Base-by-base conservation (phyloP, 805 yeast species). In the Candida chauliodis region DNA sequence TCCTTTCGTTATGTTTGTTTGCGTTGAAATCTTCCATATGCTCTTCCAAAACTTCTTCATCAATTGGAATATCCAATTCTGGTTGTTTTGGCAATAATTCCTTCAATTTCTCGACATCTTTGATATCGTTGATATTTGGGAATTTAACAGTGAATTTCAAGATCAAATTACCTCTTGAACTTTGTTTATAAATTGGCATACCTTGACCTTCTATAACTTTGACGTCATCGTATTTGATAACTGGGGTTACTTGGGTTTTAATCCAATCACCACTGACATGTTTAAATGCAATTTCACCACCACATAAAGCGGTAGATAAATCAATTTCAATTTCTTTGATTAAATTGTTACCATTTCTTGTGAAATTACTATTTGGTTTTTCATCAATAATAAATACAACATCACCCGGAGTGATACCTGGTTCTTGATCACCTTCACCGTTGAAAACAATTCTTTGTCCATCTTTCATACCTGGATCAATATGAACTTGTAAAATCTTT, bases 381-480 rank as follows among this genome's bases (percentile, higher is more conserved):
- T 91, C 96, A 47, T 86, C 91, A 48, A 93, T 78, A 27, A 89
- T 84, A 49, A 93, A 89, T 44, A 93, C 75, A 47, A 93, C 98
- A 63, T 93, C 99, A 63, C 99, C 99, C 21, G 99, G 95, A 44
- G 89, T 79, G 42, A 87, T 76, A 61, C 84, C 89, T 45, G 98
- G 98, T 49, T 84, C 93, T 67, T 91, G 96, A 67, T 93, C 99
- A 56, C 97, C 97, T 71, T 91, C 97, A 50, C 97, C 98, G 52
- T 79, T 74, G 72, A 91, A 93, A 5, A 80, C 86, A 52, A 93
- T 77, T 67, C 80, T 81, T 71, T 91, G 95, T 43, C 96, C 96
- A 56, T 88, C 84, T 58, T 74, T 81, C 97, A 91, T 91, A 71
- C 99, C 99, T 54, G 95, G 93, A 60, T 88, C 95, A 58, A 93